Base-by-base conservation (phyloP, 495 filamentous ascomycete species). In the Parmelia sp. region DNA sequence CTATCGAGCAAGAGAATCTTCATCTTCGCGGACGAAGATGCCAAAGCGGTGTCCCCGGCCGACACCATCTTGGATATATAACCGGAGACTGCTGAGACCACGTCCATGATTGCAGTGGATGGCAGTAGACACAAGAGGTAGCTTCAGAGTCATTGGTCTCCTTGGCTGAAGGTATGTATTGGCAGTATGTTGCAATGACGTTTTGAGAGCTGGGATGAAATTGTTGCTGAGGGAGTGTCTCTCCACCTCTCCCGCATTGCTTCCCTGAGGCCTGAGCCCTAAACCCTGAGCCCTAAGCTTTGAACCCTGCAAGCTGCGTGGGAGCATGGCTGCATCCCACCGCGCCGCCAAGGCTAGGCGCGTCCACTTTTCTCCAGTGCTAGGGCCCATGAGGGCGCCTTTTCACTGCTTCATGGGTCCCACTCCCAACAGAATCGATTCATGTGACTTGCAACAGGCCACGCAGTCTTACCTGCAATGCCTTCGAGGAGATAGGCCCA, bases 51-150 rank as follows among this genome's bases (percentile, higher is more conserved):
- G 74, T 96, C 91, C 73, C 93, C 93, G 67, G 86, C 86, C 53
- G 90, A 88, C 74, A 97, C 86, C 88, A 98, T 97, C 85, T 93
- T 96, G 73, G 90, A 88, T 81, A 98, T 88, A 82, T 97, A 98
- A 77, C 91, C 89, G 68, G 91, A 89, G 73, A 96, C 88, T 61
- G 92, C 90, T 70, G 91, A 86, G 63, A 95, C 89, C 71, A 97
- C 85, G 74, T 98, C 95, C 95, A 98, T 98, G 66, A 25, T 74
- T 31, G 56, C 37, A 55, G 29, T 33, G 29, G 51, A 33, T 55
- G 49, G 49, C 27, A 4, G 17, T 19, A 55, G 51, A 55, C 9
- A 33, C 2, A 29, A 55, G 29, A 0, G 51, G 29, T 33, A 1
- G 51, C 3, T 55, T 33, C 29, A 9, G 21, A 55, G 14, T 55